Evolutionary conservation across 1,284 basidiomycete species (phyloP).

Genomic region (Calocybe gambosa): DNA sequence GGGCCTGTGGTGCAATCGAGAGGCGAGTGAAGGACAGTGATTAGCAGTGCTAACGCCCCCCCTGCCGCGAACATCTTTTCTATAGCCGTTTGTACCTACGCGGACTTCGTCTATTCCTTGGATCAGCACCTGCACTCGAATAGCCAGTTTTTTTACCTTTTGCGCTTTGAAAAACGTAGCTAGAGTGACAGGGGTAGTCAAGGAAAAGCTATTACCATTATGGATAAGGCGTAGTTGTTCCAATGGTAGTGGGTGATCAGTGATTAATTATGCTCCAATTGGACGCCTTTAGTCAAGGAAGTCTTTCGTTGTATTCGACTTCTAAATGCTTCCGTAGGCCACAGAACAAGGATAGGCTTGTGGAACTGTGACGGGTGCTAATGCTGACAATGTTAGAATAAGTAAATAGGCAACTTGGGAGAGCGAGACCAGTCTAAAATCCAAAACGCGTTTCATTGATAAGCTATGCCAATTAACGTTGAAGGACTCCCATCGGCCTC

Average conservation of each 20-base stretch:
- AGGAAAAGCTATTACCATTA: not conserved
- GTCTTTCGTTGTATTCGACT: not conserved
- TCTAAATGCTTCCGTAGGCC: not conserved
- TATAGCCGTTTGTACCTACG: not conserved
- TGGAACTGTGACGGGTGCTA: not conserved
- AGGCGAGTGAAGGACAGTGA: not conserved
- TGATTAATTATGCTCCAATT: conserved; percentile 5
- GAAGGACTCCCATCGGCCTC: conserved; percentile 4
- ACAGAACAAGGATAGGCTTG: not conserved
- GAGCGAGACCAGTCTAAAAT: not conserved
- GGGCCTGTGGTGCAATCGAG: not conserved
- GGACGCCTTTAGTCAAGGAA: conserved; percentile 7
- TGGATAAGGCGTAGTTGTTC: not conserved
- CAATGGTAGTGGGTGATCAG: not conserved
- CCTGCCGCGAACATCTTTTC: not conserved
- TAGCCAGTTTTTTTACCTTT: not conserved
- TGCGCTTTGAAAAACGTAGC: not conserved
- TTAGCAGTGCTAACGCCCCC: not conserved
- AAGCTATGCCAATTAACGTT: conserved; percentile 3
- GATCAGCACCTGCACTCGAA: not conserved
- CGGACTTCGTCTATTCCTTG: not conserved
- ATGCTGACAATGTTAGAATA: conserved; percentile 1
- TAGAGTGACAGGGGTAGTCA: not conserved
- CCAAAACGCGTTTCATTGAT: not conserved
- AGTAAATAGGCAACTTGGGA: not conserved